phyloP scores from a whole-genome alignment of 208 protist genomes.

The Trypanosoma lewisi region DNA sequence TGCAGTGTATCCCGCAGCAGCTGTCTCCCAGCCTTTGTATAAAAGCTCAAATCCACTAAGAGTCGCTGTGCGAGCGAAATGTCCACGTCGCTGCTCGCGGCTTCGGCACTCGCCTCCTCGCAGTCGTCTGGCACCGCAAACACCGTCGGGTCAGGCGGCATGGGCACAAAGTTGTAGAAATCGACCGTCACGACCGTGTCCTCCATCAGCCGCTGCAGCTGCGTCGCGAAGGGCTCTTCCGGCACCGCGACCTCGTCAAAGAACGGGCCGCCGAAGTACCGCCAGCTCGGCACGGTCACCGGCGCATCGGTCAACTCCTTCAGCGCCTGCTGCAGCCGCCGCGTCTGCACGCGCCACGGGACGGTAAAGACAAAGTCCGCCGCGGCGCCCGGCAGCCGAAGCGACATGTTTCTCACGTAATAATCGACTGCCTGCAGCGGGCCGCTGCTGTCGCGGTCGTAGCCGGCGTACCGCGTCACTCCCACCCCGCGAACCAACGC shows the following conservation, averaged over 20 bases:
- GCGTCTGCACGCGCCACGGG: conserved; percentile 58
- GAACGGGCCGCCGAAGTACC: conserved; percentile 66
- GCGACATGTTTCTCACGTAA: conserved; percentile 31
- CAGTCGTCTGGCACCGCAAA: conserved; percentile 54
- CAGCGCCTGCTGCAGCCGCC: conserved; percentile 26
- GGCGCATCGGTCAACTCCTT: conserved; percentile 40
- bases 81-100: conserved; percentile 20
- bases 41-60: conserved; percentile 43
- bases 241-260: conserved; percentile 57
- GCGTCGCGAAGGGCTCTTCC: conserved; percentile 16
- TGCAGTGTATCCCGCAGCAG: conserved; percentile 4
- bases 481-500: conserved; percentile 47
- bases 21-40: conserved; percentile 11
- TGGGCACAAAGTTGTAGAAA: conserved; percentile 71
- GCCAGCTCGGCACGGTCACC: conserved; percentile 52
- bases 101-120: conserved; percentile 24
- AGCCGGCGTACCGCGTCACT: conserved; percentile 37
- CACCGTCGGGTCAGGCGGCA: conserved; percentile 29
- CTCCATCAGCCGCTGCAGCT: conserved; percentile 25
- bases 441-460: conserved; percentile 38
- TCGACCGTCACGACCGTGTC: conserved; percentile 48
- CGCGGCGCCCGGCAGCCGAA: background rate
- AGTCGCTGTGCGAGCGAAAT: conserved; percentile 34
- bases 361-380: conserved; percentile 16
- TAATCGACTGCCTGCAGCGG: conserved; percentile 44